Evolutionary conservation across 139 green algal species (phyloP).

Genomic region (Chlamydomonas sphaeroides): DNA sequence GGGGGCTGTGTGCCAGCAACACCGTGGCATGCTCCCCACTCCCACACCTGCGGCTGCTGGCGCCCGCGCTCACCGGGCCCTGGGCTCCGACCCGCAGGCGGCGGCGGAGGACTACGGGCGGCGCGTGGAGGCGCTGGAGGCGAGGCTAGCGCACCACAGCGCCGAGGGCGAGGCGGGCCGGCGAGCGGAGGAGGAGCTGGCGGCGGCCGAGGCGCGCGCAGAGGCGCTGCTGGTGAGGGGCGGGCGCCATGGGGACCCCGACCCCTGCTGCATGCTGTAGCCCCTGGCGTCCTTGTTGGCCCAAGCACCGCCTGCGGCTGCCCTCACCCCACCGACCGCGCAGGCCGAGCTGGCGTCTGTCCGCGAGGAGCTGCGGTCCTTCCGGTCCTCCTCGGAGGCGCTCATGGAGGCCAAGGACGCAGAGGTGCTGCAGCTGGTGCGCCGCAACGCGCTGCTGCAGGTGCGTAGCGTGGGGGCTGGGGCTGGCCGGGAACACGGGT

Average conservation of each 20-base stretch:
- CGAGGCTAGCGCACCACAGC: constrained; percentile 46
- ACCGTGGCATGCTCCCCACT: too few species aligned
- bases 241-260: not conserved
- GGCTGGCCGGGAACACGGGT: too few species aligned
- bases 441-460: constrained; percentile 31
- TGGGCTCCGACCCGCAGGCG: constrained; percentile 5
- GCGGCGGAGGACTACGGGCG: constrained; percentile 32
- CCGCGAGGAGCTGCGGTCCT: constrained; percentile 26
- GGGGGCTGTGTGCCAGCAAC: too few species aligned
- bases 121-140: constrained; percentile 49
- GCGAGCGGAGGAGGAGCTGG: constrained; percentile 22
- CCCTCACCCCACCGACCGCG: not conserved
- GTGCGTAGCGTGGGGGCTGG: not conserved
- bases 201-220: not conserved
- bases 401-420: constrained; percentile 61
- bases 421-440: constrained; percentile 52
- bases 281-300: too few species aligned
- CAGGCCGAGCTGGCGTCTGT: constrained; percentile 10
- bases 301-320: not conserved
- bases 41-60: too few species aligned
- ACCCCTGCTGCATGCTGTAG: too few species aligned
- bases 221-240: constrained; percentile 11
- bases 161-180: constrained; percentile 24
- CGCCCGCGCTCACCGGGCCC: not conserved
- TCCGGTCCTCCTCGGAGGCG: constrained; percentile 25